Evolutionary conservation across 2,329 filamentous ascomycete species (phyloP).

Genomic region (Phialophora verrucosa): DNA sequence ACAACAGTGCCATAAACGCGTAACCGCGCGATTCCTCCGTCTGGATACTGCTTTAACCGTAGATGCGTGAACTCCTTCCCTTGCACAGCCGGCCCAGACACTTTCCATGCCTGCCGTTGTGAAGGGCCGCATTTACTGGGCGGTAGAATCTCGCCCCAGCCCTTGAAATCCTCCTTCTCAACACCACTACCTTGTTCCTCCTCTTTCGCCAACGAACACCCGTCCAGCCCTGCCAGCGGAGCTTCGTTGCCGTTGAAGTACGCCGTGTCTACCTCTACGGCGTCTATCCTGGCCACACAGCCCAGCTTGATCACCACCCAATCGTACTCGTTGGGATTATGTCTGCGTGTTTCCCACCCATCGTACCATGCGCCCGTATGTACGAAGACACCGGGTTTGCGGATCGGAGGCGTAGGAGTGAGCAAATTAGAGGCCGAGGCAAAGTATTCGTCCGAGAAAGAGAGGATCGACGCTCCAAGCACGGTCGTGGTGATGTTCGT

Average conservation of each 20-base stretch:
- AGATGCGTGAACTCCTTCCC: constrained; percentile 51
- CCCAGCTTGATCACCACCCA: constrained; percentile 63
- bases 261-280: constrained; percentile 53
- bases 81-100: constrained; percentile 37
- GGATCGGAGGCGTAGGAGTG: constrained; percentile 61
- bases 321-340: constrained; percentile 64
- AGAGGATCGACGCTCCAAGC: constrained; percentile 61
- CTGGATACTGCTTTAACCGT: constrained; percentile 53
- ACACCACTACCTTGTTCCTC: constrained; percentile 42
- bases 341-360: constrained; percentile 67
- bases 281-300: constrained; percentile 45
- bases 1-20: constrained; percentile 52
- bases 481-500: constrained; percentile 54
- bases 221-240: constrained; percentile 51
- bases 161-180: constrained; percentile 43
- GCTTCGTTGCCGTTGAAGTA: constrained; percentile 55
- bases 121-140: constrained; percentile 48
- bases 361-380: constrained; percentile 69
- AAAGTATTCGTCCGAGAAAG: constrained; percentile 67
- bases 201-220: constrained; percentile 40
- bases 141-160: constrained; percentile 50
- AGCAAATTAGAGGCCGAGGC: constrained; percentile 64
- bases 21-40: constrained; percentile 53
- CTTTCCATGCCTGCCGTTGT: constrained; percentile 51
- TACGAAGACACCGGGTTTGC: constrained; percentile 63